Base-by-base conservation (phyloP, 495 filamentous ascomycete species). In the Hyaloscypha variabilis region DNA sequence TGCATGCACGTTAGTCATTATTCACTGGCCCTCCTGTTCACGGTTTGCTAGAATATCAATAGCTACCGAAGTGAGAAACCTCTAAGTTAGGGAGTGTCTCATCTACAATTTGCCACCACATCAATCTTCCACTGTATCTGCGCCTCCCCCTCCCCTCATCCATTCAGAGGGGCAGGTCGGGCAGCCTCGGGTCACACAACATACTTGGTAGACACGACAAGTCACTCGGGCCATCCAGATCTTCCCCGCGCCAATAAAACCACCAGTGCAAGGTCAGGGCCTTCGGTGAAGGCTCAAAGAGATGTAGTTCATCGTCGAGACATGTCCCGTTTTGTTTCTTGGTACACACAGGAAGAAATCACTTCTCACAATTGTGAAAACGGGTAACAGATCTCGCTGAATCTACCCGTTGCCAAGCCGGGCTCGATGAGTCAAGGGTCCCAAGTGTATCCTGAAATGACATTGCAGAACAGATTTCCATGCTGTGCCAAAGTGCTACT, bases 241-340 rank as follows among this genome's bases (percentile, higher is more conserved):
- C 51, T 54, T 54, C 51, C 51, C 51, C 51, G 51, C 21, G 25
- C 51, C 51, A 54, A 54, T 54, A 8, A 28, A 28, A 23, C 21
- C 51, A 25, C 6, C 51, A 25, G 25, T 0, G 11, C 51, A 25
- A 54, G 51, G 51, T 25, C 14, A 28, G 4, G 51, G 51, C 2
- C 51, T 25, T 1, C 51, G n/a, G n/a, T n/a, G n/a, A n/a, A n/a
- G n/a, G n/a, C n/a, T n/a, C n/a, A n/a, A n/a, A 54, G 19, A 25
- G 51, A 54, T 54, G 51, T 25, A 24, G 23, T 54, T 54, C 51
- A 25, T 54, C 51, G 51, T 25, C 19, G 8, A 54, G 23, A 51
- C 49, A 1, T 54, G 23, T 26, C 25, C 49, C 49, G 23, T n/a
- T n/a, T 24, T 54, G 25, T 54, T 54, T 25, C 51, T 19, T 24